A percentile compares a stretch with the other conserved stretches of the same genome.
These are phyloP conservation scores for Metahyphopichia silvanorum DNA, from an alignment of 805 yeast species.

Conservation along the genomic window DNA sequence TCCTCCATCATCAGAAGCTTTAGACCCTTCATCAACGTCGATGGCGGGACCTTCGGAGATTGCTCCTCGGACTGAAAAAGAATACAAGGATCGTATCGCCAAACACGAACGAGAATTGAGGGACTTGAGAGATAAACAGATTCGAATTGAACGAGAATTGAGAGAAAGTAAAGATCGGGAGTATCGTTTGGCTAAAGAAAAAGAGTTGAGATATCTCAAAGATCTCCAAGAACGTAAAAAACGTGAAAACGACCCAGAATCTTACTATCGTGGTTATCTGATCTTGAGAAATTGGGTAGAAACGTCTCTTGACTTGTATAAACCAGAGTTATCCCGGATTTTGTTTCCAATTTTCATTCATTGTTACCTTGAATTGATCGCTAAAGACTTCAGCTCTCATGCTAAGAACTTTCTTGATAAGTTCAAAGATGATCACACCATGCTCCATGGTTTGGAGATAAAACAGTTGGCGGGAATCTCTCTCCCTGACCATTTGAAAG, in stretches of 20 bases:
- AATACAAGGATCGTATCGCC: slow-evolving; percentile 21
- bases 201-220: slow-evolving; percentile 33
- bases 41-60: slow-evolving; percentile 34
- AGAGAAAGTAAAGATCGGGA: slow-evolving; percentile 39
- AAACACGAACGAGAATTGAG: slow-evolving; percentile 30
- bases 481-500: slow-evolving; percentile 75
- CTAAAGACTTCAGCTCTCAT: slow-evolving; percentile 53
- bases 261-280: slow-evolving; percentile 76
- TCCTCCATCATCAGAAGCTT: slow-evolving; percentile 48
- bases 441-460: slow-evolving; percentile 77
- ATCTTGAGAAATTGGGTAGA: slow-evolving; percentile 87
- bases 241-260: slow-evolving; percentile 59
- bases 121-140: slow-evolving; percentile 33
- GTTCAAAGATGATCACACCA: slow-evolving; percentile 67
- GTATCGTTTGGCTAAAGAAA: slow-evolving; percentile 33
- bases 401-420: slow-evolving; percentile 77
- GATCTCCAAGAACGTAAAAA: slow-evolving; percentile 43
- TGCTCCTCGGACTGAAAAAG: slow-evolving; percentile 19
- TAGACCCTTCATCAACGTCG: slow-evolving; percentile 41
- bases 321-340: slow-evolving; percentile 79
- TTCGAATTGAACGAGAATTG: slow-evolving; percentile 33
- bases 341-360: slow-evolving; percentile 93
- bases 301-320: slow-evolving; percentile 84
- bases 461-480: slow-evolving; percentile 70
- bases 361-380: slow-evolving; percentile 74